Percentiles rank a stretch among this genome's conserved stretches.
Evolutionary conservation across 169 alveolate genomes (phyloP).

Genomic region (Cryptosporidium baileyi): DNA sequence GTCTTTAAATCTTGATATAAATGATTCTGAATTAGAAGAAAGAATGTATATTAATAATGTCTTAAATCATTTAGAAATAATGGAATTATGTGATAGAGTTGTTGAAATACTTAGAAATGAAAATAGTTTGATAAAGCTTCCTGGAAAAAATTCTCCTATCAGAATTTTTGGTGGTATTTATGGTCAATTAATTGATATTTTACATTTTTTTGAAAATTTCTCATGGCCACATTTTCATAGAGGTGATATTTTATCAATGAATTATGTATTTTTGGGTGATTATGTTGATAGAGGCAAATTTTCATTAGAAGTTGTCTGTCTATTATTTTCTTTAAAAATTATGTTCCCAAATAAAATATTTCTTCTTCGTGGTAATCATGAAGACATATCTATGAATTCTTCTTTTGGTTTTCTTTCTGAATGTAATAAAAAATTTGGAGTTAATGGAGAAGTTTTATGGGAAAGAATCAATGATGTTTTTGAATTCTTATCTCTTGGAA

Average conservation of each 20-base stretch:
- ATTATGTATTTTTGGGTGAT: conserved; percentile 86
- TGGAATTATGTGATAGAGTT: conserved; percentile 33
- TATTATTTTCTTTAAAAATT: conserved; percentile 77
- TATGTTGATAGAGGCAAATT: conserved; percentile 83
- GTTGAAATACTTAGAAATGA: conserved; percentile 34
- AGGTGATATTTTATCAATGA: conserved; percentile 87
- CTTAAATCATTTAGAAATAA: conserved; percentile 15
- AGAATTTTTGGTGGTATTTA: conserved; percentile 78
- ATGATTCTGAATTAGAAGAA: conserved; percentile 8
- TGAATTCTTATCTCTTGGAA: conserved; percentile 76
- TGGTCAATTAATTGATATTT: conserved; percentile 76
- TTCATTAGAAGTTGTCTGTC: conserved; percentile 77
- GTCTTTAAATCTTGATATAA: background rate
- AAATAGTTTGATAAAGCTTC: background rate
- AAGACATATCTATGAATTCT: conserved; percentile 68
- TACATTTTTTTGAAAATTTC: conserved; percentile 74
- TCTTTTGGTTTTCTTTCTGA: conserved; percentile 68
- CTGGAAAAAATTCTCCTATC: background rate
- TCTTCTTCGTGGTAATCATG: conserved; percentile 87
- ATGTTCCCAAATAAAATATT: conserved; percentile 75
- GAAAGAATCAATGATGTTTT: conserved; percentile 77
- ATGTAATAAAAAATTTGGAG: conserved; percentile 43
- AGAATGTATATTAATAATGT: conserved; percentile 25
- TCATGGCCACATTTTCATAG: conserved; percentile 74
- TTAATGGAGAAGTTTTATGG: conserved; percentile 63